Base-by-base conservation (phyloP, 768 basidiomycete species). In the Chalciporus piperatus region DNA sequence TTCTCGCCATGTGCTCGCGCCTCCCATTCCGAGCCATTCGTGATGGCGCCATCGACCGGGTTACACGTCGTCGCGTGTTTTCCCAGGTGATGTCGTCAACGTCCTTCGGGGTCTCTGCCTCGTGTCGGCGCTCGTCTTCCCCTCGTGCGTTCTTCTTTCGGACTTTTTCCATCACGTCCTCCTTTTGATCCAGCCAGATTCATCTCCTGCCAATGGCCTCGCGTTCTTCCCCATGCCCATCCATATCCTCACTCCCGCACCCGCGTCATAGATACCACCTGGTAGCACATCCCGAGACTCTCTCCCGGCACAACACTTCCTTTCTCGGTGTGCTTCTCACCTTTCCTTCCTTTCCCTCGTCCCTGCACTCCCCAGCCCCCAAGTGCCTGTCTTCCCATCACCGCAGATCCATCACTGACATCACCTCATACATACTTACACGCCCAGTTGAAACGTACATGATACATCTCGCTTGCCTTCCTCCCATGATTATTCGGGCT, bases 111-210 rank as follows among this genome's bases (percentile, higher is more conserved):
- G 61, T 58, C 56, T 8, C 45, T 53, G 66, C 65, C 65, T 66
- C 65, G 66, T 66, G 65, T 66, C 61, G 59, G 66, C 64, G 66
- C 60, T 63, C 56, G 45, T 43, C 41, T 44, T 38, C 50, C 46
- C 41, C 41, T 46, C 51, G 11, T 48, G 47, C 57, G 22, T 22
- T 54, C 46, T 52, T 48, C 51, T 48, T 43, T 47, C 45, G 54
- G 45, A 23, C 42, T 23, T 48, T 58, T 47, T 45, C 17, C 14
- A 20, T 14, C n/a, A n/a, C n/a, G n/a, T 9, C 9, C 30, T 30
- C 27, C 4, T 23, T 12, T 25, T 44, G 42, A 44, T 44, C 9
- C n/a, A 11, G 30, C 11, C 30, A 11, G 12, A 32, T 32, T 32
- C 27, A 44, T 44, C 42, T 44, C 42, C 42, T 44, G 16, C 42